Evolutionary conservation across 78 protist genomes (phyloP), one percentile per base, ranked within the genome.

Genomic region (Protostelium mycophagum): DNA sequence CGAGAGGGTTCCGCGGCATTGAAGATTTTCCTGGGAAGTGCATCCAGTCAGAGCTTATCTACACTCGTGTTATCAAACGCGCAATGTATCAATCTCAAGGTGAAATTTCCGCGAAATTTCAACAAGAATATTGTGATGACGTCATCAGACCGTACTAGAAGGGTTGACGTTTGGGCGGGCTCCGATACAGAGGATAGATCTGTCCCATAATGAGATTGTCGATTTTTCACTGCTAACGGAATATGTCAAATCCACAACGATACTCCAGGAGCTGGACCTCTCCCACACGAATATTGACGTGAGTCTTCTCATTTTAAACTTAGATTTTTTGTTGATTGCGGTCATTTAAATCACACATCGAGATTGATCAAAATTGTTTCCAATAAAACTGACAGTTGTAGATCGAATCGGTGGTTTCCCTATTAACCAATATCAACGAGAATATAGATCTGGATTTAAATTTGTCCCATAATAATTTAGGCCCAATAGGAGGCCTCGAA

Each of bases 1-100:
- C 88, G 93, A 28, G 96, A 93, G 83, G 96, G 96, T 37, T 83
- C 89, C 29, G 96, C 92, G n/a, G 89, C 88, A 28, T 37, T 93
- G 38, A 29, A 91, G 35, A 31, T n/a, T 0, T 93, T 93, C 38
- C 37, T 93, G 28, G 89, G 93, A 1, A 88, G 38, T 37, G 73
- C 73, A 25, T 5, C 73, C 16, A 51, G 73, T 51, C 31, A 51
- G 5, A 51, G 16, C 73, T 16, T 51, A 16, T 51, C 73, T 16
- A 51, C 73, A 25, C 73, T 51, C 73, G 73, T 51, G 73, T 51
- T 51, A 51, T 51, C 73, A 16, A 16, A 16, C 73, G 73, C 16
- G 73, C 73, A 51, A 16, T 25, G 31, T 5, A 5, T 51, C 31
- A 51, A 51, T 51, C 73, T 51, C 5, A 5, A 51, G 16, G 73